A percentile compares a stretch with the other conserved stretches of the same genome.
phyloP scores from a whole-genome alignment of 2,329 filamentous ascomycete species.

The Venturia carpophila region DNA sequence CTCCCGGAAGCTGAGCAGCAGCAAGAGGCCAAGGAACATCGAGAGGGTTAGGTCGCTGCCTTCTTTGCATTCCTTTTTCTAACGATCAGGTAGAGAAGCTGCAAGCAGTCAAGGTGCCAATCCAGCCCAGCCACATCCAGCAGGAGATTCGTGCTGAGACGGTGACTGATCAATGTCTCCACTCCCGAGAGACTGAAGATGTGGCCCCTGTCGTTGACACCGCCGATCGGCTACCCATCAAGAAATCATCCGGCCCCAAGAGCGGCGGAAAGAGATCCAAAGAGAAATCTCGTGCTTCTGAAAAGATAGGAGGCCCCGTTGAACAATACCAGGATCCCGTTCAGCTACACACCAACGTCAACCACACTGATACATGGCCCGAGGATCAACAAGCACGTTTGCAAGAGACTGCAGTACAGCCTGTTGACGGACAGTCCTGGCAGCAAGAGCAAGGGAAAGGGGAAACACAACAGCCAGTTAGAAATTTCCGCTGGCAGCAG shows the following conservation, averaged over 20 bases:
- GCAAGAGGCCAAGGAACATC: background rate
- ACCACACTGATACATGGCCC: background rate
- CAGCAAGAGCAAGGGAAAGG: background rate
- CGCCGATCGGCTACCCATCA: background rate
- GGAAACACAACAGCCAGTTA: background rate
- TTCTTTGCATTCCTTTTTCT: background rate
- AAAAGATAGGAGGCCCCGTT: background rate
- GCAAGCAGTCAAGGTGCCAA: background rate
- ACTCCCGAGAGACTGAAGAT: background rate
- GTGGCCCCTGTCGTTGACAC: background rate
- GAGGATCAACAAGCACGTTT: background rate
- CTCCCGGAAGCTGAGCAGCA: background rate
- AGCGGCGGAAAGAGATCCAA: background rate
- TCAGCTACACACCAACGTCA: background rate
- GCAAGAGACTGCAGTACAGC: background rate
- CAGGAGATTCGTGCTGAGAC: too few species aligned
- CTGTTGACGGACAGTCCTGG: background rate
- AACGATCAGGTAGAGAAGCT: background rate
- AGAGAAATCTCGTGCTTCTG: background rate
- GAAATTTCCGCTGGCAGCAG: background rate
- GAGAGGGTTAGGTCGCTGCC: background rate
- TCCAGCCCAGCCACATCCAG: background rate
- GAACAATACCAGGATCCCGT: background rate
- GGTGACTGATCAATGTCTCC: background rate
- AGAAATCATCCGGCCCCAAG: background rate